These are phyloP conservation scores for Sugiyamaella xylanicola DNA, from an alignment of 1,139 yeast genomes.

Conservation along the genomic window DNA sequence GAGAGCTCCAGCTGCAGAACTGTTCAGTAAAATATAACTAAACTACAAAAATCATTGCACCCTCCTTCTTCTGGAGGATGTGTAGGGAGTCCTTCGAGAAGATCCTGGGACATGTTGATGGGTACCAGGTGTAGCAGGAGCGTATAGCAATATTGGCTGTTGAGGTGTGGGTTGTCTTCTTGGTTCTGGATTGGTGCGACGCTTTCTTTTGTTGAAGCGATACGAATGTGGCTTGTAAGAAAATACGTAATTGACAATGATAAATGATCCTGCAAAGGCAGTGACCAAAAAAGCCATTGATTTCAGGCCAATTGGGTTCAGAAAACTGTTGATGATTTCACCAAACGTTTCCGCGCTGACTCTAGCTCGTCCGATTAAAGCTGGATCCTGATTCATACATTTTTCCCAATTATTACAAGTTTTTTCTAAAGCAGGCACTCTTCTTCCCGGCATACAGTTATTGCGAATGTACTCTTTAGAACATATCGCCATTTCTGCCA, in stretches of 20 bases:
- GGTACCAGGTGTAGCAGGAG: conserved; percentile 14
- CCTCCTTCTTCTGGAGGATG: background rate
- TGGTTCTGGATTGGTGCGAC: background rate
- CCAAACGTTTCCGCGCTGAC: conserved; percentile 83
- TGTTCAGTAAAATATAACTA: too few relatives aligned
- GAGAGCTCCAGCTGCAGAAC: too few relatives aligned
- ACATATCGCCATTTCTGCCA: conserved; percentile 71
- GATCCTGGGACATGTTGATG: background rate
- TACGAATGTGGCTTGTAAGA: conserved; percentile 18
- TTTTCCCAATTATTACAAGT: conserved; percentile 74
- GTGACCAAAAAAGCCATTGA: conserved; percentile 54
- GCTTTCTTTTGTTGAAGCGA: conserved; percentile 2
- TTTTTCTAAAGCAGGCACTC: conserved; percentile 72
- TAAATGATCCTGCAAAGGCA: conserved; percentile 42
- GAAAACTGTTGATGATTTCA: conserved; percentile 75
- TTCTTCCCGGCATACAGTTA: conserved; percentile 57
- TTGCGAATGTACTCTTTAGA: conserved; percentile 69
- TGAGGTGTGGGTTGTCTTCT: conserved; percentile 16
- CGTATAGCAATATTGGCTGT: conserved; percentile 15
- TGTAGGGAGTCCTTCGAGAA: background rate
- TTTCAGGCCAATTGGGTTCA: conserved; percentile 76
- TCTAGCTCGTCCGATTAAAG: conserved; percentile 70
- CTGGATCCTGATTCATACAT: conserved; percentile 88
- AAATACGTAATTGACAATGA: conserved; percentile 28
- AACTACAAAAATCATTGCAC: background rate